Evolutionary conservation across 169 alveolate genomes (phyloP).

Genomic region (Babesia caballi): DNA sequence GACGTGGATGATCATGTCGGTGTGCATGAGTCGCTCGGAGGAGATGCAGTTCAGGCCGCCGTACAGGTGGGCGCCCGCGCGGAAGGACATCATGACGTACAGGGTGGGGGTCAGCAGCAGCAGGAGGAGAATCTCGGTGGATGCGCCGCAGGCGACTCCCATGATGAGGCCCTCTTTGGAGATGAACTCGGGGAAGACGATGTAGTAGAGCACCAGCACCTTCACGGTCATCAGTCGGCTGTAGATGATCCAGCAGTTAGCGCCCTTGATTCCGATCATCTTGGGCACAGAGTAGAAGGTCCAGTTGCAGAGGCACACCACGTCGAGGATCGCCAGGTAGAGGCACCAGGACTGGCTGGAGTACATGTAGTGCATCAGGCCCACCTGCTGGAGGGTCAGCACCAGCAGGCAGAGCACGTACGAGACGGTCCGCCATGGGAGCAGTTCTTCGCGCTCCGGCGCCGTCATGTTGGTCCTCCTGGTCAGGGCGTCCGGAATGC

Average conservation of each 20-base stretch:
- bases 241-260: slow-evolving; percentile 74
- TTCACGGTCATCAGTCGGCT: slow-evolving; percentile 69
- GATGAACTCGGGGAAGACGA: slow-evolving; percentile 63
- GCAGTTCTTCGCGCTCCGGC: slow-evolving; percentile 48
- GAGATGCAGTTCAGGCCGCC: slow-evolving; percentile 65
- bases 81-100: slow-evolving; percentile 61
- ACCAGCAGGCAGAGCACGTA: slow-evolving; percentile 63
- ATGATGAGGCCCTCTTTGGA: slow-evolving; percentile 44
- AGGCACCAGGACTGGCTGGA: slow-evolving; percentile 49
- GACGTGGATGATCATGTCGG: slow-evolving; percentile 72
- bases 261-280: slow-evolving; percentile 71
- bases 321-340: slow-evolving; percentile 65
- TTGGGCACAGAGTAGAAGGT: slow-evolving; percentile 62
- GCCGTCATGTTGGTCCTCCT: not conserved
- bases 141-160: slow-evolving; percentile 27
- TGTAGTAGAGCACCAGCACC: slow-evolving; percentile 62
- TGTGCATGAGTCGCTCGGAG: slow-evolving; percentile 71
- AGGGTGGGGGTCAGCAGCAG: slow-evolving; percentile 49
- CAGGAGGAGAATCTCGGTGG: slow-evolving; percentile 57
- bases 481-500: too few relatives aligned
- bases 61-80: slow-evolving; percentile 65
- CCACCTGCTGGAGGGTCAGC: slow-evolving; percentile 64
- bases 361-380: slow-evolving; percentile 70
- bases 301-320: slow-evolving; percentile 64
- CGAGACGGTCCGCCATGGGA: slow-evolving; percentile 71